Base-by-base conservation (phyloP, 1,284 basidiomycete genomes). In the Ustilago trichophora region DNA sequence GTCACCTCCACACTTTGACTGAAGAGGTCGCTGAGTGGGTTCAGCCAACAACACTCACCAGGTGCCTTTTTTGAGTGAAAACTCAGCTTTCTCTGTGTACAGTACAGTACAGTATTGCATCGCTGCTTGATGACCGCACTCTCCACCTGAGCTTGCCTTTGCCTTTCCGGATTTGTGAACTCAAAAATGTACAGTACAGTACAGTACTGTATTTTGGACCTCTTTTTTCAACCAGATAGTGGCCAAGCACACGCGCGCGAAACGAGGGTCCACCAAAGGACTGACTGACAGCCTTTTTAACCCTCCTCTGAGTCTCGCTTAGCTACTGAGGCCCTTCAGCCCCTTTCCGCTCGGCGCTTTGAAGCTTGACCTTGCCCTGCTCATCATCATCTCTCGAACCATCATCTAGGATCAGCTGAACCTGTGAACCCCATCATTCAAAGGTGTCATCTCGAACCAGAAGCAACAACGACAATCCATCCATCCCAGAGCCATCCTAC, bases 51-150 rank as follows among this genome's bases (percentile, higher is more conserved):
- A n/a, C 8, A n/a, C n/a, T 36, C 16, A 13, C 27, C 27, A 7
- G 7, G 27, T 29, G 27, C 27, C 27, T n/a, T 7, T n/a, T n/a
- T n/a, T n/a, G n/a, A n/a, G n/a, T n/a, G n/a, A n/a, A n/a, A n/a
- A n/a, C n/a, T n/a, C n/a, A 13, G 8, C 13, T 38, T 19, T 38
- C 22, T n/a, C n/a, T n/a, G 5, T 18, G 21, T 32, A n/a, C n/a
- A n/a, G n/a, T n/a, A n/a, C n/a, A n/a, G n/a, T n/a, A n/a, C n/a
- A n/a, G n/a, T n/a, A n/a, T n/a, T n/a, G n/a, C n/a, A 29, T 18
- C 19, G 6, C 43, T 56, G 59, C 34, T 26, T 46, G 59, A 63
- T 63, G 59, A 63, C 52, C 48, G 53, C 59, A 63, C 52, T 32
- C 35, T 29, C 27, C 34, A n/a, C n/a, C n/a, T 21, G 22, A n/a